These are phyloP conservation scores for Eucalyptus lansdowneana DNA, from an alignment of 345 rosid species.

Conservation along the genomic window DNA sequence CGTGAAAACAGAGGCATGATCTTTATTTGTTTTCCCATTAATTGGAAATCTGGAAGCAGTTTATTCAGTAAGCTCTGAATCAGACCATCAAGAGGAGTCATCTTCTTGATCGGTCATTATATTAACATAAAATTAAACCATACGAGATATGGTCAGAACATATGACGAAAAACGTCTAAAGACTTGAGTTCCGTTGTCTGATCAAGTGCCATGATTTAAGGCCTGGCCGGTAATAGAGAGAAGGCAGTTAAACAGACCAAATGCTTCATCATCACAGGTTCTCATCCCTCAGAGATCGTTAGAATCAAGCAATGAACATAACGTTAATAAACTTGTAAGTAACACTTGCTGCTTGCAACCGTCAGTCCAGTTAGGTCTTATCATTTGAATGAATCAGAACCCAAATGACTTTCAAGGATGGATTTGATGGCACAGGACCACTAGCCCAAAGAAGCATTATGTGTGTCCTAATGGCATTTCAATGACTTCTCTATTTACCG, in stretches of 20 bases:
- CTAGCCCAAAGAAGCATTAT: neutral
- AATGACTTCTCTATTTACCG: neutral
- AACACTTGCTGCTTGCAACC: neutral
- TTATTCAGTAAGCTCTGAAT: neutral
- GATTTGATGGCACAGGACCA: neutral
- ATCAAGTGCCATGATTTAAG: neutral
- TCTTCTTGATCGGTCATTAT: neutral
- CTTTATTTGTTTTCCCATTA: neutral
- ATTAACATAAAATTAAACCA: neutral
- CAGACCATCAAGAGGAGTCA: neutral
- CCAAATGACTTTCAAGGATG: neutral
- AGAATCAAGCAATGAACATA: neutral
- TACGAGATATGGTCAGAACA: neutral
- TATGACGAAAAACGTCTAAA: neutral
- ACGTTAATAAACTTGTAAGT: neutral
- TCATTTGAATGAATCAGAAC: neutral
- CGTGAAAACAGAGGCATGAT: neutral
- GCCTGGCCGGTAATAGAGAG: neutral
- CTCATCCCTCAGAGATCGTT: neutral
- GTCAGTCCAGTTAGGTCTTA: neutral
- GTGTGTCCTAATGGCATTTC: neutral
- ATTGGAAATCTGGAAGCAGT: neutral
- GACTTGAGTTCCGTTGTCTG: neutral
- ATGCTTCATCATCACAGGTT: neutral
- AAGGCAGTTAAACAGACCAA: neutral